Evolutionary conservation across 2,329 filamentous ascomycete genomes (phyloP), one percentile per base, ranked within the genome.

Genomic region (Nothomitra cinnamomea): DNA sequence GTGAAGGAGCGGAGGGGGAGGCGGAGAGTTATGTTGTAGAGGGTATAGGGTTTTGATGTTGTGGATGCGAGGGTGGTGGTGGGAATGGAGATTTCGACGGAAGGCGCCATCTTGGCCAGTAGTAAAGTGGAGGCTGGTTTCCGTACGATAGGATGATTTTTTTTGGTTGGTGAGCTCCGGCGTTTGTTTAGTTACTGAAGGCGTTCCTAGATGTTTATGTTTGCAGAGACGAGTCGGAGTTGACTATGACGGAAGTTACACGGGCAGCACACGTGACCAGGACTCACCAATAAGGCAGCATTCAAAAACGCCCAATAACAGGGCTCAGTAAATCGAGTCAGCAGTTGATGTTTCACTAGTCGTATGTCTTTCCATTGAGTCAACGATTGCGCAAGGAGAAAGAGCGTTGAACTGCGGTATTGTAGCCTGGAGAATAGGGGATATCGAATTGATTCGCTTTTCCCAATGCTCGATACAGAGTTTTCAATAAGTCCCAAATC

Each of bases 21-120:
- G 51, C 84, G 80, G 56, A 92, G 73, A 21, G 79, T 81, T 66
- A 89, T 82, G 65, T 86, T 85, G 72, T 89, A 90, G 58, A 83
- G 75, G 0, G 85, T 89, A 66, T 80, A 87, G 0, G 82, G 75
- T 61, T 87, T 86, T 57, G 74, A 71, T 58, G 72, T 72, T 55
- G 74, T 69, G 53, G 70, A 56, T 2, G 69, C 65, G 1, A 66
- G 65, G 52, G 74, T 72, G 55, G 73, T 73, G 35, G 70, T 73
- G n/a, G 76, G 70, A 53, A 83, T 83, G 56, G 77, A 78, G 63
- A 84, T 80, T 63, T 83, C 79, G 63, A 77, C 73, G 40, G 80
- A 77, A 52, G 80, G 79, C 57, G 78, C 76, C 80, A 83, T 83
- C 57, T 19, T n/a, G 36, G 50, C 25, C 35, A 52, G n/a, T 13